Evolutionary conservation across 805 yeast genomes (phyloP).

Genomic region (Candida mattraensis): DNA sequence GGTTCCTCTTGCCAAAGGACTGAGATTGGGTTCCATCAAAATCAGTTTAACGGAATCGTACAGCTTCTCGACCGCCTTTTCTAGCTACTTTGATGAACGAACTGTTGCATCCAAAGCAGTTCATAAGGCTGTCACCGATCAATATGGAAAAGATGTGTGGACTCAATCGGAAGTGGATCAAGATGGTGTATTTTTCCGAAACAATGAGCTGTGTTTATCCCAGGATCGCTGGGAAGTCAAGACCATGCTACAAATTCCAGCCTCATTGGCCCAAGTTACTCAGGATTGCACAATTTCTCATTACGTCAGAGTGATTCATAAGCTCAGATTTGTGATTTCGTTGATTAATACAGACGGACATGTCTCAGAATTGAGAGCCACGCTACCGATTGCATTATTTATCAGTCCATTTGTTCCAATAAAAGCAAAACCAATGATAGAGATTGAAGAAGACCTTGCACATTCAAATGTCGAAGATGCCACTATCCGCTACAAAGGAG

Average conservation of each 20-base stretch:
- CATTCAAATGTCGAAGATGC: slow-evolving; percentile 28
- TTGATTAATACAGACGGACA: slow-evolving; percentile 89
- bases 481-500: slow-evolving; percentile 28
- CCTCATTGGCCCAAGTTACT: slow-evolving; percentile 70
- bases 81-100: slow-evolving; percentile 65
- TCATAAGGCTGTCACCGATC: slow-evolving; percentile 37
- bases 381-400: slow-evolving; percentile 65
- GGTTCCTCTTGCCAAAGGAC: slow-evolving; percentile 80
- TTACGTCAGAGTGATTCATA: slow-evolving; percentile 82
- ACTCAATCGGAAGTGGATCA: slow-evolving; percentile 32
- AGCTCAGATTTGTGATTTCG: slow-evolving; percentile 76
- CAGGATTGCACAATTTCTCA: slow-evolving; percentile 80
- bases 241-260: slow-evolving; percentile 62
- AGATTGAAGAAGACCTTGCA: slow-evolving; percentile 25
- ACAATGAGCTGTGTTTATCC: slow-evolving; percentile 29
- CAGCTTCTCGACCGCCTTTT: slow-evolving; percentile 52
- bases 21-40: slow-evolving; percentile 71
- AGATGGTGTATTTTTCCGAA: slow-evolving; percentile 41
- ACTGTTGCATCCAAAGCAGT: slow-evolving; percentile 49
- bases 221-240: slow-evolving; percentile 76
- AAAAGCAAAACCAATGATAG: slow-evolving; percentile 41
- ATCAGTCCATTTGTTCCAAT: slow-evolving; percentile 76
- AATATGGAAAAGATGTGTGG: slow-evolving; percentile 45
- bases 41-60: slow-evolving; percentile 68
- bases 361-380: slow-evolving; percentile 85